These are phyloP conservation scores for Neurospora sp. DNA, from an alignment of 495 filamentous ascomycete genomes.

Conservation along the genomic window DNA sequence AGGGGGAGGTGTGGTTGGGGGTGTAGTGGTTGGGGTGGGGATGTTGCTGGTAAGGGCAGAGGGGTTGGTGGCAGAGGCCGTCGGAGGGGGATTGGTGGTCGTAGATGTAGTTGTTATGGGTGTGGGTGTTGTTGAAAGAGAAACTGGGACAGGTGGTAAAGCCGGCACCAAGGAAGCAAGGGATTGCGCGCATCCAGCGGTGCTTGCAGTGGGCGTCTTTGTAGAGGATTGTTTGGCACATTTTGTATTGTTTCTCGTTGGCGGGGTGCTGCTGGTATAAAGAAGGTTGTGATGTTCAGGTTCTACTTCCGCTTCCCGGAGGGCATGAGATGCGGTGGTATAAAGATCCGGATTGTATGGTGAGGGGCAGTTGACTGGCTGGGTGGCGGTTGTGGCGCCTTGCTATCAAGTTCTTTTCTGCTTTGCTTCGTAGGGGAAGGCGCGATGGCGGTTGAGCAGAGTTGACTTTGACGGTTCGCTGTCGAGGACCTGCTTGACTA, in stretches of 20 bases:
- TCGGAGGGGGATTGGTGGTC: neutral
- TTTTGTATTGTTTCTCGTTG: neutral
- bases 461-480: neutral
- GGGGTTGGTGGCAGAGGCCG: neutral
- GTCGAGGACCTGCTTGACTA: neutral
- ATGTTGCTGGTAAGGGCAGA: neutral
- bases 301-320: neutral
- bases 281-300: neutral
- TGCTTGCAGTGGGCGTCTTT: conserved; percentile 26
- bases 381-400: neutral
- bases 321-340: neutral
- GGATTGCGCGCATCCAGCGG: conserved; percentile 27
- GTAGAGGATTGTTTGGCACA: conserved; percentile 25
- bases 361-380: neutral
- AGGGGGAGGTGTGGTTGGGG: neutral
- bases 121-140: conserved; percentile 11
- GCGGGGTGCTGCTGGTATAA: neutral
- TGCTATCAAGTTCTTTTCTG: neutral
- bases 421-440: neutral
- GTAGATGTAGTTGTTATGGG: neutral
- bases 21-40: neutral
- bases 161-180: conserved; percentile 26
- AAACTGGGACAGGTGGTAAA: conserved; percentile 28
- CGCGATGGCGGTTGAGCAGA: neutral
- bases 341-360: neutral